phyloP scores from a whole-genome alignment of 2,329 filamentous ascomycete genomes.

The Metarhizium robertsii region DNA sequence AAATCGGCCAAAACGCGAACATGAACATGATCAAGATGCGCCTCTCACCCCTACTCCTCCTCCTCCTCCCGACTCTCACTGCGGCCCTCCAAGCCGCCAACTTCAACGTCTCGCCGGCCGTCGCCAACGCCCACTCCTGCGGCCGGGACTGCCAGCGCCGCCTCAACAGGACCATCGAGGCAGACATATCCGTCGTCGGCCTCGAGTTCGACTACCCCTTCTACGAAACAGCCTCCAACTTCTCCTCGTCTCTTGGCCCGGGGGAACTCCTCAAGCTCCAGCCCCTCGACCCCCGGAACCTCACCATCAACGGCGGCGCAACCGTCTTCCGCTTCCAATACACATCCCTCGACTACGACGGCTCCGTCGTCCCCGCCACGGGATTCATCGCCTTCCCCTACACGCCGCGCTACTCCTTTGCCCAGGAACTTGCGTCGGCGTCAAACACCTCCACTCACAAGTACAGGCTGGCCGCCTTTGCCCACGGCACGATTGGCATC shows the following conservation, averaged over 20 bases:
- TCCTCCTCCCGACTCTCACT: neutral
- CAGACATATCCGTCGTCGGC: neutral
- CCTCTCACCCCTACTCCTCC: neutral
- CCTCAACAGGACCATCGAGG: neutral
- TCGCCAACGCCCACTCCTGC: neutral
- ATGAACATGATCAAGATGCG: neutral
- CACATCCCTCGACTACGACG: conserved; percentile 9
- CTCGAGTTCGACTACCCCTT: conserved; percentile 7
- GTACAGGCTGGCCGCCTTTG: conserved; percentile 6
- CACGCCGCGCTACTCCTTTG: neutral
- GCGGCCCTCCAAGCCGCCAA: neutral
- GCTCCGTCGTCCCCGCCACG: conserved; percentile 8
- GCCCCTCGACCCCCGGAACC: conserved; percentile 4
- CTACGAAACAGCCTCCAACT: conserved; percentile 9
- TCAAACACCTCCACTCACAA: neutral
- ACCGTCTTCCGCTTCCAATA: conserved; percentile 12
- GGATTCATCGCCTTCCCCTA: conserved; percentile 9
- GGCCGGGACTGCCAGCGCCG: conserved; percentile 3
- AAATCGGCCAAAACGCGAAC: neutral
- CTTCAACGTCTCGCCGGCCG: neutral
- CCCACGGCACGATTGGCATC: conserved; percentile 10
- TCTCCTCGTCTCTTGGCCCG: conserved; percentile 4
- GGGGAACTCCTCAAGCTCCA: conserved; percentile 11
- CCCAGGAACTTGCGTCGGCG: neutral
- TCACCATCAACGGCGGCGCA: conserved; percentile 7